Base-by-base conservation (phyloP, 2,329 filamentous ascomycete species). In the Fusarium compactum region DNA sequence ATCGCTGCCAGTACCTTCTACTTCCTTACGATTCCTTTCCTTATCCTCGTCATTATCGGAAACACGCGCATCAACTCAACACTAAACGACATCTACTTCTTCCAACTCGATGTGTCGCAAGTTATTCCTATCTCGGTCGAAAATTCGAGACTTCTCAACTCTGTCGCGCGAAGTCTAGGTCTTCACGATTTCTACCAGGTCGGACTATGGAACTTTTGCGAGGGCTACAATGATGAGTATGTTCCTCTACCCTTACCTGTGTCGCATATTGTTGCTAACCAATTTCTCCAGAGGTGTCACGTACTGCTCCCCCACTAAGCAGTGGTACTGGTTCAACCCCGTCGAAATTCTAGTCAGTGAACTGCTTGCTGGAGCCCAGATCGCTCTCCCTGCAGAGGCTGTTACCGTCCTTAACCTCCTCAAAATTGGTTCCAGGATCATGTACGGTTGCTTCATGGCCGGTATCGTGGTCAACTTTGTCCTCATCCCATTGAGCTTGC, bases 151-250 rank as follows among this genome's bases (percentile, higher is more conserved):
- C 85, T 97, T 47, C 91, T 97, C 80, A 97, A 97, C 83, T 94
- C 90, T 47, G 94, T 97, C 71, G 94, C 94, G 6, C 90, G 93
- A 54, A 93, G 91, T 24, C 85, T 98, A 57, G 95, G 95, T 30
- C 85, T 98, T 51, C 94, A 97, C 78, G 95, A 98, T 80, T 98
- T 97, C 81, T 98, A 98, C 80, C 92, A 94, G 75, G 92, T 97
- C 29, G 95, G 95, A 8, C 82, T 98, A 43, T 98, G 95, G 95
- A 91, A 90, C 64, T 97, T 92, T 79, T 98, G 95, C 80, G 93
- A 97, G 79, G 95, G 95, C 22, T 97, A 95, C 80, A 84, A 88
- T 59, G 85, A 87, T 73, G 85, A 91, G 80, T 87, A 77, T 58
- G 85, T 54, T 15, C 44, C 10, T 20, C 30, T 55, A 15, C 16